These are phyloP conservation scores for Leptomonas seymouri DNA, from an alignment of 208 protist species.

Conservation along the genomic window DNA sequence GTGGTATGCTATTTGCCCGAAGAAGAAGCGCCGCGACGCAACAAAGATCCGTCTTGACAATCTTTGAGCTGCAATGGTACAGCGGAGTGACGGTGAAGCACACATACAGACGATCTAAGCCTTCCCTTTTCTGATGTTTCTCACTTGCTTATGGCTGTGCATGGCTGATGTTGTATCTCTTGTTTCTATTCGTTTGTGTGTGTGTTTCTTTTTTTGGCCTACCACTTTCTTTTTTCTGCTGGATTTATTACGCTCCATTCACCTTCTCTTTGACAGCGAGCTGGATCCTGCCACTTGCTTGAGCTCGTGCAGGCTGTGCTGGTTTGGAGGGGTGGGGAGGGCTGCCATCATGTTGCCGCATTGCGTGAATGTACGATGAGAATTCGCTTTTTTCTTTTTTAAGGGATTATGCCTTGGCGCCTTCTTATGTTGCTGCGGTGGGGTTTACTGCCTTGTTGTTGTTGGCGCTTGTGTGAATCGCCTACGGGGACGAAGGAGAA, in stretches of 20 bases:
- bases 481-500: no score
- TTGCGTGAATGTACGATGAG: no score
- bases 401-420: no score
- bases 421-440: no score
- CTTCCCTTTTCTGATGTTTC: neutral
- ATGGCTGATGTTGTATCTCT: neutral
- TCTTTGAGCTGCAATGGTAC: slow-evolving; percentile 1
- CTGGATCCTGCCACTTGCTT: neutral
- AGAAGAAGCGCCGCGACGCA: slow-evolving; percentile 46
- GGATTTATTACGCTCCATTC: neutral
- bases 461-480: no score
- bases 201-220: neutral
- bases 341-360: no score
- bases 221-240: neutral
- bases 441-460: no score
- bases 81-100: no score
- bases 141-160: neutral
- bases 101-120: no score
- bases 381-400: no score
- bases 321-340: no score
- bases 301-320: no score
- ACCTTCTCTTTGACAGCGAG: neutral
- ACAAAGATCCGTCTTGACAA: slow-evolving; percentile 55
- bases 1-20: slow-evolving; percentile 56
- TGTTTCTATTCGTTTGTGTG: neutral